These are phyloP conservation scores for Microbotryum lychnidis-dioicae DNA, from an alignment of 1,284 basidiomycete genomes.

Conservation along the genomic window DNA sequence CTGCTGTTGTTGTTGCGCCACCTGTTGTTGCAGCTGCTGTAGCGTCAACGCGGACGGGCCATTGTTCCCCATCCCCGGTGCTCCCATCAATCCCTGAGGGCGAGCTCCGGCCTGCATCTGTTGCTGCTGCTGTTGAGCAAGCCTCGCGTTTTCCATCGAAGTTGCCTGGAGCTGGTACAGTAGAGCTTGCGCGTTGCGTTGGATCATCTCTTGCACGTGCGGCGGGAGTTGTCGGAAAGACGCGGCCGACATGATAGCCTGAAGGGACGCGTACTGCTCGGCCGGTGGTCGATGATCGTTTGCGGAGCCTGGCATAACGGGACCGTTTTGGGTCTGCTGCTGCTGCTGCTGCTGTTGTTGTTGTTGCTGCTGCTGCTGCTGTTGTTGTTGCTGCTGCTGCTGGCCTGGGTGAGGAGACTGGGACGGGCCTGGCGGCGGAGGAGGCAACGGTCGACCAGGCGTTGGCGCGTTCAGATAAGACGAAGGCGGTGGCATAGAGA, in stretches of 20 bases:
- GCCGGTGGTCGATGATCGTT: constrained; percentile 1
- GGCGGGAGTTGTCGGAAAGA: constrained; percentile 20
- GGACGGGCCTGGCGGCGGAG: background rate
- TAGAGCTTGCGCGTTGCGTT: constrained; percentile 12
- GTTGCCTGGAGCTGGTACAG: constrained; percentile 21
- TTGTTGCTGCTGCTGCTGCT: background rate
- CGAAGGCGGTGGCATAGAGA: background rate
- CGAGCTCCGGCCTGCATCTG: background rate
- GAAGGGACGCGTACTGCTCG: constrained; percentile 19
- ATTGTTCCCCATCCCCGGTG: background rate
- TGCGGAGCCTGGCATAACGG: background rate
- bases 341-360: background rate
- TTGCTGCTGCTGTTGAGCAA: background rate
- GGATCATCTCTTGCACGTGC: constrained; percentile 17
- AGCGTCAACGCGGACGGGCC: background rate
- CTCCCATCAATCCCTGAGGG: background rate
- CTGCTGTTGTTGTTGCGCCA: background rate
- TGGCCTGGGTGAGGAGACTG: background rate
- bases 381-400: background rate
- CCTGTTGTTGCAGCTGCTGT: background rate
- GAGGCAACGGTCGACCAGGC: background rate
- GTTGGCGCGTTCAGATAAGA: background rate
- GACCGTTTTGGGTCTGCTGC: background rate
- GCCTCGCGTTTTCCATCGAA: background rate
- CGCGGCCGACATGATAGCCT: constrained; percentile 19